Evolutionary conservation across 768 basidiomycete genomes (phyloP).

Genomic region (Podaxis rugospora): DNA sequence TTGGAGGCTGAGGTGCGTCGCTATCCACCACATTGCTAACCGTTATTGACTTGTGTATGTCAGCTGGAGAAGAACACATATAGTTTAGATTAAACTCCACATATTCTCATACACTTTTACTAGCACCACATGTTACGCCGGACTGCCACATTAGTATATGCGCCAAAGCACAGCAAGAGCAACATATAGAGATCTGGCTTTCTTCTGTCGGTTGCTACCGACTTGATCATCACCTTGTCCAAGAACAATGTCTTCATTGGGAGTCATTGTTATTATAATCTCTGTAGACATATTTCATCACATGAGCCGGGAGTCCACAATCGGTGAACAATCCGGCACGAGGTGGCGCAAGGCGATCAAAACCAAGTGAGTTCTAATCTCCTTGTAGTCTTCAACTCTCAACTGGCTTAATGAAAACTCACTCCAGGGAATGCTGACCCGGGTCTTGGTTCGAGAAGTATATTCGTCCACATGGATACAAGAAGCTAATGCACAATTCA

Average conservation of each 20-base stretch:
- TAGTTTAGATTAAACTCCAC: constrained; percentile 43
- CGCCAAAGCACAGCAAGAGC: too few species aligned
- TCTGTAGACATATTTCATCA: neutral
- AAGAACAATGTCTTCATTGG: too few species aligned
- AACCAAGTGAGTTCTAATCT: neutral
- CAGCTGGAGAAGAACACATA: constrained; percentile 76
- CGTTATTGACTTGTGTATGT: constrained; percentile 3
- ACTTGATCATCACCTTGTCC: too few species aligned
- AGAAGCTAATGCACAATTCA: neutral
- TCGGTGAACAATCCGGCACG: neutral
- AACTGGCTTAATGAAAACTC: neutral
- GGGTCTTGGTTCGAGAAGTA: neutral
- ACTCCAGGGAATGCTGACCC: neutral
- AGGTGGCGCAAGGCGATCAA: neutral
- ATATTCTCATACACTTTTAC: neutral
- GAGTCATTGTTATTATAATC: too few species aligned
- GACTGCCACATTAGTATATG: neutral
- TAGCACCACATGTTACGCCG: neutral
- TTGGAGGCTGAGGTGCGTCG: constrained; percentile 69
- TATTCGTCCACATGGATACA: neutral
- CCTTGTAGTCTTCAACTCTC: neutral
- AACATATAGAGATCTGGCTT: too few species aligned
- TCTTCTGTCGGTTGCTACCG: too few species aligned
- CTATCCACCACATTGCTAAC: neutral
- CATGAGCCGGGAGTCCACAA: neutral